Evolutionary conservation across 1,139 yeast genomes (phyloP).

Genomic region (Fermentozyma sake): DNA sequence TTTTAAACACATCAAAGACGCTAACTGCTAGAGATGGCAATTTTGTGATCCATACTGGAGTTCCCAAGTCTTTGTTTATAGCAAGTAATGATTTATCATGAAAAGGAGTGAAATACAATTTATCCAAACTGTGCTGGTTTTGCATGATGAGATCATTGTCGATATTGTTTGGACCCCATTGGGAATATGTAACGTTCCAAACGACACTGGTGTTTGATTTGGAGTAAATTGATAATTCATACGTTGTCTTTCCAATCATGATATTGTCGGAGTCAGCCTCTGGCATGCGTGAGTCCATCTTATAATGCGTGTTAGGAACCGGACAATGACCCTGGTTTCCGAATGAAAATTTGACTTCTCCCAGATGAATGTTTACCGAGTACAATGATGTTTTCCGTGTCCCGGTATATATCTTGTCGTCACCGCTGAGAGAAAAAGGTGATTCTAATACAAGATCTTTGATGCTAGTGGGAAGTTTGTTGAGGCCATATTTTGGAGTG

Average conservation of each 20-base stretch:
- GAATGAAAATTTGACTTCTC: slow-evolving; percentile 68
- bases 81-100: slow-evolving; percentile 71
- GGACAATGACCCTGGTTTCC: slow-evolving; percentile 47
- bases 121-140: slow-evolving; percentile 54
- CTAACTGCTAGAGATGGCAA: slow-evolving; percentile 66
- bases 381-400: slow-evolving; percentile 72
- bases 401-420: slow-evolving; percentile 89
- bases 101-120: slow-evolving; percentile 76
- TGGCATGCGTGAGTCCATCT: slow-evolving; percentile 8
- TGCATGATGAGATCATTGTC: slow-evolving; percentile 64
- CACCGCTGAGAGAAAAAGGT: slow-evolving; percentile 76
- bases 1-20: slow-evolving; percentile 65
- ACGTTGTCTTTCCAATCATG: slow-evolving; percentile 49
- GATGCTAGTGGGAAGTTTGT: slow-evolving; percentile 77
- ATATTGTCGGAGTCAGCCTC: slow-evolving; percentile 24
- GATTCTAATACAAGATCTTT: slow-evolving; percentile 76
- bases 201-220: slow-evolving; percentile 52
- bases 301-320: slow-evolving; percentile 19
- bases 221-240: slow-evolving; percentile 47
- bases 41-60: slow-evolving; percentile 75
- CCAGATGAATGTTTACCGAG: slow-evolving; percentile 70
- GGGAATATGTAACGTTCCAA: slow-evolving; percentile 85
- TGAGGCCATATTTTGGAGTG: slow-evolving; percentile 72
- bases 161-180: slow-evolving; percentile 91
- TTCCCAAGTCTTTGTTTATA: slow-evolving; percentile 57